Evolutionary conservation across 1,139 yeast species (phyloP), one percentile per base, ranked within the genome.

Genomic region (Trichomonascaceae sp.): DNA sequence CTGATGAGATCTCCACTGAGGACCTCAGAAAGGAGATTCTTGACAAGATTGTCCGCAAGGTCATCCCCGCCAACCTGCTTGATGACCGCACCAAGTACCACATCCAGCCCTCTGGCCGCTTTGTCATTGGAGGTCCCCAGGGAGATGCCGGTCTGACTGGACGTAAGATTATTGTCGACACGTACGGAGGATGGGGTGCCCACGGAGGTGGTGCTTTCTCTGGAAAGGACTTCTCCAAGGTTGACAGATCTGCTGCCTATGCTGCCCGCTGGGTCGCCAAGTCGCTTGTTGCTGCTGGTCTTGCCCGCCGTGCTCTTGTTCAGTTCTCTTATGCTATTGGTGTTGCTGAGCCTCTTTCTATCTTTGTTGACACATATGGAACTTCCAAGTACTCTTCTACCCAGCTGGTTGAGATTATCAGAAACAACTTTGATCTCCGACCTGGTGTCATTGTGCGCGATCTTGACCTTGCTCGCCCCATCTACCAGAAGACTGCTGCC

Each of bases 161-260:
- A 65, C 85, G 99, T 71, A 89, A 89, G 74, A 89, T 89, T 64
- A 89, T 89, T 59, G 99, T 89, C 60, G 99, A 89, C 67, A 93
- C 98, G 46, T 89, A 89, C 69, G 99, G 99, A 71, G 98, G 99
- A 56, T 92, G 98, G 92, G 96, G 98, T 67, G 97, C 98, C 56
- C 98, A 89, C 73, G 99, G 99, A 69, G 99, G 99, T 74, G 99
- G 99, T 75, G 98, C 98, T 48, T 89, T 92, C 85, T 81, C 95
- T 45, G 99, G 99, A 67, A 89, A 89, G 74, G 99, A 89, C 67
- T 89, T 84, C 81, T 84, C 97, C 62, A 89, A 89, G 75, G 99
- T 89, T 58, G 99, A 89, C 67, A 84, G 99, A 73, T 89, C 98
- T 48, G 99, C 98, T 59, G 98, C 98, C 50, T 89, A 89, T 62